Evolutionary conservation across 805 yeast species (phyloP), one percentile per base, ranked within the genome.

Genomic region (Nematodospora valgi): DNA sequence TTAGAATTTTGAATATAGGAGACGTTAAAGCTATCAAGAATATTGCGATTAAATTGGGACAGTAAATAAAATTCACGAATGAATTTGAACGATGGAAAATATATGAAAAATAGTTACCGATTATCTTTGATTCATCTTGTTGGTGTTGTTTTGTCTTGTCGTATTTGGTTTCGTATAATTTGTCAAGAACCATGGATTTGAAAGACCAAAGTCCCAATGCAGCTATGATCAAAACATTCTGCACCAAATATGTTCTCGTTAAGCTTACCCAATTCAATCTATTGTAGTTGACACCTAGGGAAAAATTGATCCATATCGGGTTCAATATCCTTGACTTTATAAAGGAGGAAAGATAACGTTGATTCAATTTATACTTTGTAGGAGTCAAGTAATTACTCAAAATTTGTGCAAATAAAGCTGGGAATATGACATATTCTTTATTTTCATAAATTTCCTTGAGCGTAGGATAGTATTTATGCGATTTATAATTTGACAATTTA

Each of bases 361-460:
- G 68, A 44, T 63, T 64, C 42, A 57, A 48, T 43, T 51, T 54
- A 47, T 44, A 56, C 25, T 40, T 48, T 2, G 71, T 60, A 2
- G 71, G 71, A 0, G 72, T 62, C 38, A 67, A 45, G 45, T 63
- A 64, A 41, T 63, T 62, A 23, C 68, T 60, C 23, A 66, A 52
- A 29, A 66, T 48, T 44, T 65, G 70, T 11, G 58, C 68, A 41
- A 56, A 66, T 9, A 66, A 44, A 21, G 54, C 36, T 13, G 72
- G 68, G 40, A 48, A 67, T 5, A 64, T 46, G 8, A 64, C 21
- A 21, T 34, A 51, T 37, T 65, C 62, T 44, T 64, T 65, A 30
- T 55, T 47, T 19, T 45, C 27, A 38, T 62, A 64, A 4, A 59
- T 26, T 17, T 33, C 30, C 12, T 39, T 35, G 16, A 62, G 34